Conservation (phyloP, 306 rosid genomes). For the Mucuna pruriens region DNA sequence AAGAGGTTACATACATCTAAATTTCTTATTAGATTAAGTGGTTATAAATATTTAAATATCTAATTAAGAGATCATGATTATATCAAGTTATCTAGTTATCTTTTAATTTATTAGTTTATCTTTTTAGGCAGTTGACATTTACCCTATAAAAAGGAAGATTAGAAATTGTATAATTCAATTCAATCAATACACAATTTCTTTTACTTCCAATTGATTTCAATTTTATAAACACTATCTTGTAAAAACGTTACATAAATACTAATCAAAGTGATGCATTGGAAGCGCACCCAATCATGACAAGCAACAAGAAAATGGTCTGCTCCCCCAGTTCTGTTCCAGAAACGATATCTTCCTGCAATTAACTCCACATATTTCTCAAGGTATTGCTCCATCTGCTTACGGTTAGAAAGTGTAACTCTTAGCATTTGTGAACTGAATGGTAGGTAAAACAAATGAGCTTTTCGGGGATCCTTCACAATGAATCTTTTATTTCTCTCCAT, state of each 20-base stretch:
- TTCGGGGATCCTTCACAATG: conserved; percentile 66
- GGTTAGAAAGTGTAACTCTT: conserved; percentile 52
- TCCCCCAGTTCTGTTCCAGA: conserved; percentile 90
- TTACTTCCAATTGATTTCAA: too few relatives aligned
- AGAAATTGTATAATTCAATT: too few relatives aligned
- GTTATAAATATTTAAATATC: too few relatives aligned
- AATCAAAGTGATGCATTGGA: conserved; percentile 13
- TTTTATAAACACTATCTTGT: not conserved
- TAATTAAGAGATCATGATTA: too few relatives aligned
- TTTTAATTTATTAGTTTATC: too few relatives aligned
- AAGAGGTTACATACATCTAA: too few relatives aligned
- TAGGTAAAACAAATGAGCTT: conserved; percentile 85
- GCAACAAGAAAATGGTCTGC: conserved; percentile 93
- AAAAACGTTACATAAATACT: not conserved
- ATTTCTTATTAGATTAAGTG: too few relatives aligned
- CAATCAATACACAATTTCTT: too few relatives aligned
- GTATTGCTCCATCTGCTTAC: conserved; percentile 58
- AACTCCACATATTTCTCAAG: conserved; percentile 65
- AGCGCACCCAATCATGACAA: conserved; percentile 92
- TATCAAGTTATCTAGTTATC: too few relatives aligned
- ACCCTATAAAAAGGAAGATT: too few relatives aligned
- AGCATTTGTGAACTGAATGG: conserved; percentile 79
- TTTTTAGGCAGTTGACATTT: too few relatives aligned
- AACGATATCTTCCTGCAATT: conserved; percentile 66
- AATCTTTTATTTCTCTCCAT: conserved; percentile 69